Evolutionary conservation across 2,329 filamentous ascomycete genomes (phyloP), one percentile per base, ranked within the genome.

Genomic region (Anthostomella pinea): DNA sequence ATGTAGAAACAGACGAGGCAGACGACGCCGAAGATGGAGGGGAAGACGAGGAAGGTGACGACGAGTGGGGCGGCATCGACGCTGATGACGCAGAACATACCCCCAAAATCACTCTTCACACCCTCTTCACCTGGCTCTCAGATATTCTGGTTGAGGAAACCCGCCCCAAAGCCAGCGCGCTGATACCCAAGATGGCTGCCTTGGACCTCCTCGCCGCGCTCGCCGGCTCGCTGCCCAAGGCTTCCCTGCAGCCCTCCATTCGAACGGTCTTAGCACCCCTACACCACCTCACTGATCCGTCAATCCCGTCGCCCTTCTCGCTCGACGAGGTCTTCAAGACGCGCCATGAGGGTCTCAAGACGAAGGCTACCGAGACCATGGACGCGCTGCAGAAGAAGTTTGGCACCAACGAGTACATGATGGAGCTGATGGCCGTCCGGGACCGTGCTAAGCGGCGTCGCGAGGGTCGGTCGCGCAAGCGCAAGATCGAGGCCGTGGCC

Each of bases 401-500:
- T 33, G 93, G 91, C 25, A 87, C 85, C 2, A 77, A 81, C 1
- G 79, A 79, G 44, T 98, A 90, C 65, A 81, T 90, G n/a, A 72
- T 74, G 36, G 74, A 83, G 29, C 71, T 97, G 56, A 64, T 86
- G 24, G 75, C 75, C 25, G 87, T 94, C 6, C 79, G 87, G 42
- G 81, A 85, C 34, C 76, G 73, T 11, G 81, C 93, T n/a, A 78
- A 77, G 55, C 73, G 75, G 47, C 79, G 83, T 54, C 73, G 93
- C 49, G 79, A 87, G 58, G 78, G 81, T 54, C 72, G 94, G 47
- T 79, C 84, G 35, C 79, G 75, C 46, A 98, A 98, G 77, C 78
- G 93, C 54, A 87, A 87, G 65, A 87, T 97, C 47, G 90, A 94
- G 59, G 87, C 87, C 8, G 81, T 98, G 16, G 77, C 77, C 32